Base-by-base conservation (phyloP, 139 green algal species). In the Limnomonas spitsbergensis region DNA sequence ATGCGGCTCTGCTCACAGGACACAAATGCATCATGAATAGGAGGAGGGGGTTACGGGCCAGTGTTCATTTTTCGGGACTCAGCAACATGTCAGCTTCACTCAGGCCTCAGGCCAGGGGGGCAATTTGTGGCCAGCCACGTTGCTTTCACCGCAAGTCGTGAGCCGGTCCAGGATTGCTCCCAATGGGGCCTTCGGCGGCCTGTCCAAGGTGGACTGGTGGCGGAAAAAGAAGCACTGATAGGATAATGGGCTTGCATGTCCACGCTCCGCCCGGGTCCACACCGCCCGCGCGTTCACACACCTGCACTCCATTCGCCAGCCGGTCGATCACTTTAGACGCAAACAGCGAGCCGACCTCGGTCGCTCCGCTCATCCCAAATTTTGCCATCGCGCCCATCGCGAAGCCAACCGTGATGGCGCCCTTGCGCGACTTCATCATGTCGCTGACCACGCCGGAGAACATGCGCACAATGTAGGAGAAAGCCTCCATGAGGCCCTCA, bases 391-490 rank as follows among this genome's bases (percentile, higher is more conserved):
- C 87, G 20, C 87, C 84, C 79, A 88, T 86, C 0, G 79, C 77
- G 66, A 91, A 91, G 38, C 87, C 87, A 3, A 87, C 73, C 0
- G 84, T 85, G 81, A 91, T 91, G 81, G 84, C 87, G 1, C 76
- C 72, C 83, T 91, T 91, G 36, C 87, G 82, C 20, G 72, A 84
- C 0, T 76, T 76, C 82, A 91, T 87, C 61, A 82, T 79, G 84
- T 91, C 87, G 1, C 66, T 82, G 32, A 88, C 75, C 3, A 80
- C 75, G 3, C 52, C 82, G 69, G 77, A 84, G 81, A 87, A 87
- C 87, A 91, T 91, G 73, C 87, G 87, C 40, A 91, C 84, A 3
- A 89, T 76, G 79, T 91, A 91, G 32, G 81, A 88, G 27, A 91
- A 88, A 7, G 87, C 87, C 84, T 91, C 87, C 61, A 91, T 53